Conservation (phyloP, 2,329 filamentous ascomycete species). For the Diplodia seriata region DNA sequence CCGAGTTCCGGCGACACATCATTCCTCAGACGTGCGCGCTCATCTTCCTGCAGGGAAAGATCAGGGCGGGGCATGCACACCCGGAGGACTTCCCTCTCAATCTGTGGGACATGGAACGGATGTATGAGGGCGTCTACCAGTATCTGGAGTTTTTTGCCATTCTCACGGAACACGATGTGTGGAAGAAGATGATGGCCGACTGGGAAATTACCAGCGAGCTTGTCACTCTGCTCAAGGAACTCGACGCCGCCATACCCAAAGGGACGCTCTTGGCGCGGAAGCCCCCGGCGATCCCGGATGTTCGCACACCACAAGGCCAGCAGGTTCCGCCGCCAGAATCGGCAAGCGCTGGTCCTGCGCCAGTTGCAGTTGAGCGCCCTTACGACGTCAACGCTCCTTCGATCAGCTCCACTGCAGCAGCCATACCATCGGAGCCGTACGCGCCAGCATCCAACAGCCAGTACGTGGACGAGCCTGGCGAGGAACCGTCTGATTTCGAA, state of each 20-base stretch:
- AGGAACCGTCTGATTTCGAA: conserved; percentile 71
- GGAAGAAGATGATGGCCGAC: conserved; percentile 83
- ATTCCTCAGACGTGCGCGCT: conserved; percentile 94
- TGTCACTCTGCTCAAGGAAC: conserved; percentile 81
- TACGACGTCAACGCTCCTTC: conserved; percentile 62
- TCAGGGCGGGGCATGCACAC: conserved; percentile 75
- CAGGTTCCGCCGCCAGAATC: conserved; percentile 41
- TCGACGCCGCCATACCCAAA: conserved; percentile 87
- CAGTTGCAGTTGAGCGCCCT: conserved; percentile 67
- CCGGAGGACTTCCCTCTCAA: conserved; percentile 92
- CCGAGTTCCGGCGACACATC: conserved; percentile 88
- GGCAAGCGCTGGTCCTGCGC: conserved; percentile 40
- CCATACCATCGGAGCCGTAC: conserved; percentile 53
- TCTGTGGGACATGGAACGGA: conserved; percentile 96
- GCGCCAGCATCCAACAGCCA: conserved; percentile 51
- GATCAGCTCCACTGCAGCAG: conserved; percentile 27
- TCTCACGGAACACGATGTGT: conserved; percentile 82
- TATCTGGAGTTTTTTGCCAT: conserved; percentile 94
- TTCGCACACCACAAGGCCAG: conserved; percentile 42
- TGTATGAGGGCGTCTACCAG: conserved; percentile 92
- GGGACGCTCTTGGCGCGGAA: conserved; percentile 54
- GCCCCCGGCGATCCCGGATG: conserved; percentile 60
- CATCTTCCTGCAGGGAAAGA: conserved; percentile 91
- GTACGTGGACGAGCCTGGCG: conserved; percentile 56
- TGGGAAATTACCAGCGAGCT: conserved; percentile 93